Conservation (phyloP, 192 early-diverging fungal species). For the Tieghemiomyces parasiticus region DNA sequence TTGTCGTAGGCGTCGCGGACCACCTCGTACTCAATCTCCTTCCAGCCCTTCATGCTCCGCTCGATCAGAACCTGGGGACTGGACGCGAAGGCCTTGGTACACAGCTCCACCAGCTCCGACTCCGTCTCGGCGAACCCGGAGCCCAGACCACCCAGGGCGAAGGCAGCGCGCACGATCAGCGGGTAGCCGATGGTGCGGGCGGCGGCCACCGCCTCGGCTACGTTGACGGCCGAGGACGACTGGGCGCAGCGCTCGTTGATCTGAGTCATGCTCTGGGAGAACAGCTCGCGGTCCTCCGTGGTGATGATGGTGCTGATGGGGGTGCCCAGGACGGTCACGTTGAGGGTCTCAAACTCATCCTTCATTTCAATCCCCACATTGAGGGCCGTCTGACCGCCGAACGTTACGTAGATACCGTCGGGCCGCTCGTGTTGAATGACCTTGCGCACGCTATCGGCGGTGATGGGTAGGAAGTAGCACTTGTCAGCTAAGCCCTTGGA, state of each 20-base stretch:
- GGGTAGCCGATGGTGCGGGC: slow-evolving; percentile 87
- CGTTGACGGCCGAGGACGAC: slow-evolving; percentile 60
- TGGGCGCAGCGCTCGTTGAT: slow-evolving; percentile 89
- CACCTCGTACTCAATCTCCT: slow-evolving; percentile 98
- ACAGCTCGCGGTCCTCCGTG: slow-evolving; percentile 94
- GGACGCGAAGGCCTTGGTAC: slow-evolving; percentile 75
- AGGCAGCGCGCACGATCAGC: slow-evolving; percentile 91
- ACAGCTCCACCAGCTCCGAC: slow-evolving; percentile 61
- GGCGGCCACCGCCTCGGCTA: slow-evolving; percentile 76
- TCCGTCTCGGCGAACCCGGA: slow-evolving; percentile 94
- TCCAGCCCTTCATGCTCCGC: slow-evolving; percentile 98
- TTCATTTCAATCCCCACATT: slow-evolving; percentile 85
- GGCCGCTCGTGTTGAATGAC: slow-evolving; percentile 91
- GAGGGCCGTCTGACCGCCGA: slow-evolving; percentile 98
- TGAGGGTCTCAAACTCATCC: slow-evolving; percentile 72
- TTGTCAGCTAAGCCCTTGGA: slow-evolving; percentile 93
- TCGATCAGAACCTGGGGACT: slow-evolving; percentile 93
- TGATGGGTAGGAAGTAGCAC: slow-evolving; percentile 95
- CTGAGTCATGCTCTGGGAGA: slow-evolving; percentile 69
- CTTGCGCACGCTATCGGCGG: slow-evolving; percentile 86
- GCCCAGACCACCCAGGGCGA: slow-evolving; percentile 89
- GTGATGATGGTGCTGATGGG: slow-evolving; percentile 89
- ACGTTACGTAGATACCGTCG: slow-evolving; percentile 96
- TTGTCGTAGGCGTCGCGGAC: slow-evolving; percentile 90
- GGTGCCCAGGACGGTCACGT: slow-evolving; percentile 89